A percentile compares a stretch with the other conserved stretches of the same genome.
Conservation (phyloP, 352 stramenopile genomes). For the Globisporangium echinulatum region DNA sequence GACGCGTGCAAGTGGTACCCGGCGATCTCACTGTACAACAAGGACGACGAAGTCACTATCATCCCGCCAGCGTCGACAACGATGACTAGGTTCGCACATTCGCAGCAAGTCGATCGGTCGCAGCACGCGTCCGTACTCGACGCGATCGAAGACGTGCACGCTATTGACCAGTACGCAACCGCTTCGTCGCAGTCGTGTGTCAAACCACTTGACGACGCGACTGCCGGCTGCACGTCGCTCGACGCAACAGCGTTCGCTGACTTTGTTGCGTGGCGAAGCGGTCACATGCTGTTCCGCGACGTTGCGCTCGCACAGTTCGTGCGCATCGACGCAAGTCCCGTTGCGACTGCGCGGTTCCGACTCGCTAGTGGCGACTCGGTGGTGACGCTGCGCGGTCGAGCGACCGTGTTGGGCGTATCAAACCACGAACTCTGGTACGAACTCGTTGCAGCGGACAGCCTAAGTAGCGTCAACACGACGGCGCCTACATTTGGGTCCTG, state of each 20-base stretch:
- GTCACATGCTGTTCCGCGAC: conserved; percentile 25
- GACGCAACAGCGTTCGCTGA: conserved; percentile 21
- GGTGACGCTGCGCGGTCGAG: conserved; percentile 56
- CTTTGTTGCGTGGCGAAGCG: conserved; percentile 24
- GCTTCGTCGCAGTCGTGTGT: background rate
- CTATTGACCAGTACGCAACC: conserved; percentile 18
- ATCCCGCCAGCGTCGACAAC: conserved; percentile 25
- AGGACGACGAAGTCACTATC: conserved; percentile 82
- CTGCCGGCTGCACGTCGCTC: conserved; percentile 1
- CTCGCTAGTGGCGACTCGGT: conserved; percentile 41
- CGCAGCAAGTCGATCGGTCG: conserved; percentile 1
- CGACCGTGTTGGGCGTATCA: conserved; percentile 45
- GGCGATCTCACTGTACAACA: conserved; percentile 91
- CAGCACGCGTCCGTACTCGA: conserved; percentile 38
- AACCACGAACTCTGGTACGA: conserved; percentile 74
- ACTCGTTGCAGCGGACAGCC: conserved; percentile 1
- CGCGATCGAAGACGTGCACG: conserved; percentile 24
- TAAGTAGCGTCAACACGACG: background rate
- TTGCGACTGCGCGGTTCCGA: conserved; percentile 27
- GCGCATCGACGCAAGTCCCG: conserved; percentile 22
- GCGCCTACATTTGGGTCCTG: conserved; percentile 23
- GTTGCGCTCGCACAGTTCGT: conserved; percentile 27
- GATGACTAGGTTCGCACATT: conserved; percentile 3
- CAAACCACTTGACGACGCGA: background rate
- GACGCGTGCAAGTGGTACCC: conserved; percentile 70